Base-by-base conservation (phyloP, 2,329 filamentous ascomycete genomes). In the Xylariaceae sp. region DNA sequence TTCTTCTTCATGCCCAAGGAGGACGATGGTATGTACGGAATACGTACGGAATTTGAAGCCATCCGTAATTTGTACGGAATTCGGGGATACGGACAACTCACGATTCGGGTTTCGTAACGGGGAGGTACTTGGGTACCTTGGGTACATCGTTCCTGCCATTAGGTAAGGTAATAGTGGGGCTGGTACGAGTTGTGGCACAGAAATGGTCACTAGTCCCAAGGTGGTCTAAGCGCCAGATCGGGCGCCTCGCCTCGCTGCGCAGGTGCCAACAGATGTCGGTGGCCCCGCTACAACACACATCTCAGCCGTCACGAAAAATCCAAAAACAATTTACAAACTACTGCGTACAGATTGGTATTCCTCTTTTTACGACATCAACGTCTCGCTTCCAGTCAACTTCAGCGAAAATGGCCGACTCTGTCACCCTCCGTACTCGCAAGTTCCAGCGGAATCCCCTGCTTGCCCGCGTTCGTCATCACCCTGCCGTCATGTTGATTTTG, bases 361-460 rank as follows among this genome's bases (percentile, higher is more conserved):
- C 51, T 23, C 50, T 35, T 35, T 34, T 56, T 55, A 62, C 62
- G 62, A 64, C 60, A 58, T 62, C 62, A 62, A 64, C 60, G 60
- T 53, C 51, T 64, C 62, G 62, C 62, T 62, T 51, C 57, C 59
- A 53, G 62, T 62, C 66, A 67, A 60, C 56, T 69, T 61, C 61
- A 80, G 81, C 81, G 83, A 95, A 81, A 80, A 96, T 97, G 93
- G 89, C 92, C 82, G 89, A 92, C 82, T 80, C 81, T 76, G 88
- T 92, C 77, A 92, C 88, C 75, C 82, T 92, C 82, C 87, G 94
- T 84, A 99, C 94, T 82, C 93, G 94, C 90, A 97, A 97, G 86
- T 99, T 99, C 90, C 95, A 97, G 83, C 91, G 92, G 85, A 99
- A 99, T 88, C 90, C 94, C 80, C 91, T 99, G 77, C 88, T 99